Base-by-base conservation (phyloP, 495 filamentous ascomycete genomes). In the Pyrenopolyporus hunteri region DNA sequence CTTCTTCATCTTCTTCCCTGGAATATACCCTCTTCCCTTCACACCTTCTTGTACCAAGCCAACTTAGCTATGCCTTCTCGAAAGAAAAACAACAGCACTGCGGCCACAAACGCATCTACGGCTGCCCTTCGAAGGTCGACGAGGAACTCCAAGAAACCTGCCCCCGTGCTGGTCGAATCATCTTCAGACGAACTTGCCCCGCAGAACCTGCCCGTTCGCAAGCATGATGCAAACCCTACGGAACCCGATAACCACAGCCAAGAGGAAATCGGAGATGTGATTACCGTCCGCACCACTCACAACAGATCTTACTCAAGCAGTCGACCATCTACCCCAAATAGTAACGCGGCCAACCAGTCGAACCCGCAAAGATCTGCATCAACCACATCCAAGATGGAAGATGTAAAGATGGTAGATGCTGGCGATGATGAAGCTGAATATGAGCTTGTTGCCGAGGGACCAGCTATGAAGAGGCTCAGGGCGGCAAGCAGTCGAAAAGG, bases 391-490 rank as follows among this genome's bases (percentile, higher is more conserved):
- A 51, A 47, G 31, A 57, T 49, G 13, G 53, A 40, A 39, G 57
- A 63, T 4, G 17, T 59, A 10, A 16, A 33, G n/a, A 39, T 73
- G 63, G 25, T 52, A 35, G 19, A 59, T 58, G 35, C 48, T 57
- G 28, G 42, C 19, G 26, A 52, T 16, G 73, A 68, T 43, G 49
- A 55, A 23, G 25, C 22, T 5, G 53, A 57, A 57, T 64, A 59
- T 16, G 57, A 57, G 9, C 36, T 48, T 11, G 28, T 53, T 14
- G 37, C 1, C 26, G 49, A 42, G 6, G 45, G 10, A 1, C 61
- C 28, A 14, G 54, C 43, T 43, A 32, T 36, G 2, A 68, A 66
- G 59, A 70, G 55, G 51, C 35, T 29, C 16, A 70, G 59, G 39
- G 39, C 43, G 9, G 9, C 55, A 4, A 36, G 16, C 25, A 3